These are phyloP conservation scores for Ogataea minuta DNA, from an alignment of 805 yeast genomes.

Conservation along the genomic window DNA sequence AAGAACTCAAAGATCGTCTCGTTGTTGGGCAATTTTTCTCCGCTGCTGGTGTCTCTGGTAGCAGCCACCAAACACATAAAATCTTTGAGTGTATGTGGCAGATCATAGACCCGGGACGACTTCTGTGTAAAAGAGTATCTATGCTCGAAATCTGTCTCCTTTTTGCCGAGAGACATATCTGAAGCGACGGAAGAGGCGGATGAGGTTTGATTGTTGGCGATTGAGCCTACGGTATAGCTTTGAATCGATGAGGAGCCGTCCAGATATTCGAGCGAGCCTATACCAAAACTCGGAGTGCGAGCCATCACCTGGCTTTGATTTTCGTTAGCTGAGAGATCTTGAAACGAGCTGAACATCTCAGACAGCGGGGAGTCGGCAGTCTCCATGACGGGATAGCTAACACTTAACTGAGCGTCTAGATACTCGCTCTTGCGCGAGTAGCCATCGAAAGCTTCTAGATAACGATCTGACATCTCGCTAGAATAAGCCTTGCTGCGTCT, in stretches of 20 bases:
- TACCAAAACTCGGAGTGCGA: slow-evolving; percentile 19
- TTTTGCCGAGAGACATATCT: slow-evolving; percentile 20
- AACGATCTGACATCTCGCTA: slow-evolving; percentile 14
- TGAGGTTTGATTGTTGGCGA: slow-evolving; percentile 8
- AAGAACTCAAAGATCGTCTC: slow-evolving; percentile 29
- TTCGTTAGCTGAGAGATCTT: slow-evolving; percentile 12
- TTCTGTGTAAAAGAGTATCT: slow-evolving; percentile 23
- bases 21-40: slow-evolving; percentile 23
- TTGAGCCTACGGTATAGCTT: slow-evolving; percentile 5
- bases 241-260: slow-evolving; percentile 2
- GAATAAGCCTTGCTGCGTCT: slow-evolving; percentile 16
- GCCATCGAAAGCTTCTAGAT: slow-evolving; percentile 21
- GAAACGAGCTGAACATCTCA: slow-evolving; percentile 22
- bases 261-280: slow-evolving; percentile 4
- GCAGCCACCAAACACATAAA: slow-evolving; percentile 40
- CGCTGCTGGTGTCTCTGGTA: slow-evolving; percentile 20
- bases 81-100: slow-evolving; percentile 37
- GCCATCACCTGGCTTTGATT: slow-evolving; percentile 3
- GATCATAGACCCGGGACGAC: slow-evolving; percentile 25
- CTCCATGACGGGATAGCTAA: slow-evolving; percentile 18
- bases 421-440: slow-evolving; percentile 18
- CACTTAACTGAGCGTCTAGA: slow-evolving; percentile 5
- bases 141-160: slow-evolving; percentile 25
- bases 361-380: slow-evolving; percentile 22
- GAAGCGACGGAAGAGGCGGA: slow-evolving; percentile 22